These are phyloP conservation scores for Kalmanozyma brasiliensis DNA, from an alignment of 1,284 basidiomycete species.

Conservation along the genomic window DNA sequence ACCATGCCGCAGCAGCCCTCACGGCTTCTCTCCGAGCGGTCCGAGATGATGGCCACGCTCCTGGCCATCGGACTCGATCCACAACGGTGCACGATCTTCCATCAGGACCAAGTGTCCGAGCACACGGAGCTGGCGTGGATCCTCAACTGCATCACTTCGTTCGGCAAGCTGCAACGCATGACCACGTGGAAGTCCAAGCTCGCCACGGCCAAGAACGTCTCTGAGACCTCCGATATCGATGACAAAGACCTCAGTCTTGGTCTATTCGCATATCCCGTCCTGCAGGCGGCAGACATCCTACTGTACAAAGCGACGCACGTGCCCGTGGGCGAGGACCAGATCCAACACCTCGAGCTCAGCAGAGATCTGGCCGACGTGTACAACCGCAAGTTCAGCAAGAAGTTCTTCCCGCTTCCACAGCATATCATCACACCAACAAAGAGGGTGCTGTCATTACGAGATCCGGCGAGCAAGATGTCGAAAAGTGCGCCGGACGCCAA, in stretches of 20 bases:
- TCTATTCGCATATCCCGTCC: slow-evolving; percentile 88
- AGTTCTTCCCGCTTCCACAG: slow-evolving; percentile 79
- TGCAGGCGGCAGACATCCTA: slow-evolving; percentile 93
- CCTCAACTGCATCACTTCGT: slow-evolving; percentile 82
- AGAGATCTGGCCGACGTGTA: slow-evolving; percentile 85
- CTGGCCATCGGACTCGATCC: slow-evolving; percentile 88
- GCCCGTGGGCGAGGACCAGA: slow-evolving; percentile 94
- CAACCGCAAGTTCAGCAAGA: slow-evolving; percentile 73
- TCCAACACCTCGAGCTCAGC: slow-evolving; percentile 88
- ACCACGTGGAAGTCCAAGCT: slow-evolving; percentile 94
- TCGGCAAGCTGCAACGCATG: slow-evolving; percentile 86
- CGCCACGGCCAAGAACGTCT: slow-evolving; percentile 75
- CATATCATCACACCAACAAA: slow-evolving; percentile 80
- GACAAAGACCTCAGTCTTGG: slow-evolving; percentile 85
- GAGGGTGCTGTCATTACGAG: slow-evolving; percentile 78
- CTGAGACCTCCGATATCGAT: slow-evolving; percentile 79
- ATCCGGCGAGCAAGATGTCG: slow-evolving; percentile 91
- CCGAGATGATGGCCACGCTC: slow-evolving; percentile 83
- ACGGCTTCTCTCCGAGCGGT: slow-evolving; percentile 67
- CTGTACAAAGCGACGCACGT: slow-evolving; percentile 91
- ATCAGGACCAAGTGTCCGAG: slow-evolving; percentile 87
- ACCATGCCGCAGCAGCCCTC: slow-evolving; percentile 69
- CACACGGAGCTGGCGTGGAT: slow-evolving; percentile 94
- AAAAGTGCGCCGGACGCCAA: slow-evolving; percentile 83
- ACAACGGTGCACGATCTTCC: slow-evolving; percentile 79